Evolutionary conservation across 2,329 filamentous ascomycete genomes (phyloP).

Genomic region (Ceratocystis cacaofunesta): DNA sequence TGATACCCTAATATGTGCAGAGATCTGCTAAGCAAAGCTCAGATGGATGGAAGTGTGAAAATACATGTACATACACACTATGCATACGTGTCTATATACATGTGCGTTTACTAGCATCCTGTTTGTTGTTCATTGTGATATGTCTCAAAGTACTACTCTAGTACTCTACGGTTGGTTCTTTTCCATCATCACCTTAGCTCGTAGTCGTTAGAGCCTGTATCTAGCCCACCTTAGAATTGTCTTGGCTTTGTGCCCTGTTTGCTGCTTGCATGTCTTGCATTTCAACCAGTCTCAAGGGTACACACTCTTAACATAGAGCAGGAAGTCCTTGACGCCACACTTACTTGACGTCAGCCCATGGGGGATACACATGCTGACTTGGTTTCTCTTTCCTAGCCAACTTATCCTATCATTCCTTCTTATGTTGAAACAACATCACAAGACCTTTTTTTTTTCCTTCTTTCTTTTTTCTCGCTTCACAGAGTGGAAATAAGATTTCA

Average conservation of each 20-base stretch:
- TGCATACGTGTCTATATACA: neutral
- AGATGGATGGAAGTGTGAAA: neutral
- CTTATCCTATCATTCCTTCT: neutral
- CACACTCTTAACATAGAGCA: neutral
- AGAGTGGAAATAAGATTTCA: too few relatives aligned
- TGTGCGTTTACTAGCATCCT: neutral
- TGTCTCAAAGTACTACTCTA: neutral
- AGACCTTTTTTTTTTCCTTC: neutral
- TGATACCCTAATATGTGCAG: neutral
- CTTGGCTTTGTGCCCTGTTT: conserved; percentile 1
- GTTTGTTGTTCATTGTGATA: neutral
- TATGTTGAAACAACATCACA: neutral
- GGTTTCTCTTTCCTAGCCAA: neutral
- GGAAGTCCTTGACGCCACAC: neutral
- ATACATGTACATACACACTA: neutral
- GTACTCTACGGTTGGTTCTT: neutral
- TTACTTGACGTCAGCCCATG: neutral
- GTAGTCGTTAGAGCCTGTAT: neutral
- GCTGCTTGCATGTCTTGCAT: neutral
- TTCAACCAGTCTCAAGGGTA: neutral
- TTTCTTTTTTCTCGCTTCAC: neutral
- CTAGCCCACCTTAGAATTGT: neutral
- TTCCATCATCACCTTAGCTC: neutral
- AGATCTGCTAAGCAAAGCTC: neutral
- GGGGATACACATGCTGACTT: neutral